Evolutionary conservation across 2,329 filamentous ascomycete genomes (phyloP), one percentile per base, ranked within the genome.

Genomic region (Xylaria sp.): DNA sequence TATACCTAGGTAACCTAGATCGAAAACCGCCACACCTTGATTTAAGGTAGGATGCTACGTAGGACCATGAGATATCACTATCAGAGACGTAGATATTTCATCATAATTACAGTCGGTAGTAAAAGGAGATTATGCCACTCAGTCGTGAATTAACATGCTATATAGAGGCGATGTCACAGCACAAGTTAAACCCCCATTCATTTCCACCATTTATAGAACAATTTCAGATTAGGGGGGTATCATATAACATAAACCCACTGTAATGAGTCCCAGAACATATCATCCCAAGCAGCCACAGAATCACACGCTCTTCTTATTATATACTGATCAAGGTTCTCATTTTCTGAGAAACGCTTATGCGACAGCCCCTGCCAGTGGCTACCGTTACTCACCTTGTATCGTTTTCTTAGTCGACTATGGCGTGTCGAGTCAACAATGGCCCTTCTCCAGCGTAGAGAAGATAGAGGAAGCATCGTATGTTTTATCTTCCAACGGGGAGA

Each of bases 181-280:
- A 28, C 12, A 48, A 48, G 23, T 43, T 25, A 28, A 28, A 3
- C 46, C 25, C 48, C 13, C 30, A 32, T 32, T 30, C 48, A 52
- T 52, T 55, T 55, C 20, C 18, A 55, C 36, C 20, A 56, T 55
- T 48, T 55, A 53, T 59, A 46, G 45, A 48, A 13, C 23, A 63
- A 41, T 57, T 56, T 41, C 41, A 39, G 15, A 58, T 41, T 63
- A 57, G 52, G 18, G 53, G 64, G 53, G 63, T 65, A 68, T 65
- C 57, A 66, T 59, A 62, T 60, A 55, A 59, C 53, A 57, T 20
- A 63, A 62, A 55, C 46, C 34, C 43, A 58, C 45, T 43, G 13
- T 58, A 39, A 59, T 18, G 45, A 41, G 65, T 46, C 4, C 25
- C 52, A 45, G 39, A 28, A 55, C 18, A 48, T 55, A 50, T 58